phyloP scores from a whole-genome alignment of 768 basidiomycete species.

The Cyclocybe cylindracea region DNA sequence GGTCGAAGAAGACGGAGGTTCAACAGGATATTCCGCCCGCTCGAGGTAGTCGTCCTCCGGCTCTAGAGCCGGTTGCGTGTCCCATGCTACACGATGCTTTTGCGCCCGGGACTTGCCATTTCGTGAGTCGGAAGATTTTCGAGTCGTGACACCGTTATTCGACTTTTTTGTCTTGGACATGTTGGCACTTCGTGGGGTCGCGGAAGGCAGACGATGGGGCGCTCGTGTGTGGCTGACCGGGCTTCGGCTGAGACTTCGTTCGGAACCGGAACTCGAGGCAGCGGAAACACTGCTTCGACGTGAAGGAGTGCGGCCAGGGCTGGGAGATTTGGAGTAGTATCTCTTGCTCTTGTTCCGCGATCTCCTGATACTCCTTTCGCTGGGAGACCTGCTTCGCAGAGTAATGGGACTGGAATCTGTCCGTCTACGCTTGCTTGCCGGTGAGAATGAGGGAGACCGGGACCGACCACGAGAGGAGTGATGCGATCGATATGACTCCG shows the following conservation, averaged over 20 bases:
- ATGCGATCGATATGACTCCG: constrained; percentile 65
- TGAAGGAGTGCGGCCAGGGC: constrained; percentile 39
- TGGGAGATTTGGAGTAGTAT: constrained; percentile 40
- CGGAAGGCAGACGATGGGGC: constrained; percentile 62
- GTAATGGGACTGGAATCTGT: constrained; percentile 50
- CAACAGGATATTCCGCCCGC: not conserved
- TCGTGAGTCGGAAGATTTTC: constrained; percentile 22
- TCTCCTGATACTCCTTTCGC: constrained; percentile 41
- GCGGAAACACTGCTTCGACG: constrained; percentile 56
- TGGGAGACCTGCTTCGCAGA: constrained; percentile 49
- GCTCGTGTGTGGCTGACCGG: constrained; percentile 52
- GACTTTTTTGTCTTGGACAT: constrained; percentile 29
- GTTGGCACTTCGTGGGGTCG: constrained; percentile 36
- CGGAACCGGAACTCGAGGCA: constrained; percentile 54
- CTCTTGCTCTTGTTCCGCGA: constrained; percentile 21
- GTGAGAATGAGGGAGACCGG: constrained; percentile 60
- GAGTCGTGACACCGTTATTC: constrained; percentile 23
- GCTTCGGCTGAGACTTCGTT: constrained; percentile 59
- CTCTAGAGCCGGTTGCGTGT: not conserved
- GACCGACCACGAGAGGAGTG: constrained; percentile 68
- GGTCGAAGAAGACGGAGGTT: constrained; percentile 1
- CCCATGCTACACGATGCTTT: constrained; percentile 25
- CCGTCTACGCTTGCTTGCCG: constrained; percentile 55
- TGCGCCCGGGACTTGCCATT: constrained; percentile 26
- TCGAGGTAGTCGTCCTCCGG: not conserved